Evolutionary conservation across 148 eudicot genomes (phyloP), one percentile per base, ranked within the genome.

Genomic region (Chenopodium berlandieri): DNA sequence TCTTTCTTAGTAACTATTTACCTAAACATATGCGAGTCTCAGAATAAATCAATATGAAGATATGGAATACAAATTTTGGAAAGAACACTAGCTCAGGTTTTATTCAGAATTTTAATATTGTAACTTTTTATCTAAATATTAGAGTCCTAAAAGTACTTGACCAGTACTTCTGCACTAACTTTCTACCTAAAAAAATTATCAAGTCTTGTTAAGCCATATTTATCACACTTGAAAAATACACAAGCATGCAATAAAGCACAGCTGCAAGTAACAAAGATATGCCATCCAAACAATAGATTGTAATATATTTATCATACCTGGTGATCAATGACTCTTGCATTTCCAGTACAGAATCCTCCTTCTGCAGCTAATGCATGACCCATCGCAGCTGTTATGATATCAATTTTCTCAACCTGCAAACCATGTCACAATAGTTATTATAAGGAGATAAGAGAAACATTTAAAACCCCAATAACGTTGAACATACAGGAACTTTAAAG

Each of bases 301-400:
- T 62, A 37, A 20, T 16, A 58, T 67, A 65, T 76, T 22, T 52
- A 54, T 32, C 89, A 78, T 85, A 92, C 99, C 87, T 95, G 99
- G 89, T 95, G 99, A 75, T 95, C 98, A 83, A 94, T 91, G 86
- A 90, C 92, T 89, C 99, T 86, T 17, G 89, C 79, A 85, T 90
- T 94, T 83, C 99, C 99, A 10, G 97, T 91, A 87, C 99, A 95
- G 77, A 95, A 95, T 83, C 99, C 99, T 78, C 99, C 99, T 86
- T 95, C 99, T 23, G 99, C 83, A 79, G 98, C 98, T 81, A 95
- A 90, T 46, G 99, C 93, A 85, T 94, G 91, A 65, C 99, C 99
- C 99, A 94, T 95, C n/a, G 97, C 94, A 88, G 99, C 98, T 80
- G 97, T 92, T 78, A 95, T 85, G 48, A 95, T 94, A 82, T 95